Conservation (phyloP, 257 asterid species). For the Salvia miltiorrhiza region DNA sequence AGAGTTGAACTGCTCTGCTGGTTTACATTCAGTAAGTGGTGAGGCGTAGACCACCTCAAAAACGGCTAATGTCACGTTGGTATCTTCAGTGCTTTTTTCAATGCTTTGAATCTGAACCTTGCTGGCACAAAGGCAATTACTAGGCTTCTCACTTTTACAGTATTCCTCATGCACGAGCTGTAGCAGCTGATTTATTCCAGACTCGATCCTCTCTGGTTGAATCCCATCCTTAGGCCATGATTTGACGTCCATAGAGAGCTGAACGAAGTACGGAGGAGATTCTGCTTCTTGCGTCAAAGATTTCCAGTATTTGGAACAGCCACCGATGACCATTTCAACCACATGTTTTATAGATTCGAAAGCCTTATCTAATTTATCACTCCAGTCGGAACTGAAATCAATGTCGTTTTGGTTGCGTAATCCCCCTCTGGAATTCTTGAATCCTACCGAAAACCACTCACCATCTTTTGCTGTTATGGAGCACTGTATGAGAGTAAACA, state of each 20-base stretch:
- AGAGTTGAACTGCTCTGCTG: constrained; percentile 66
- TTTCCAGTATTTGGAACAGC: constrained; percentile 90
- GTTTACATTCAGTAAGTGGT: constrained; percentile 53
- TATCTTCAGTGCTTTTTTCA: constrained; percentile 65
- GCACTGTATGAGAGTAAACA: constrained; percentile 88
- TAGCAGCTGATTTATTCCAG: constrained; percentile 78
- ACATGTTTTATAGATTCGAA: constrained; percentile 38
- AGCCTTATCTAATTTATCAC: constrained; percentile 48
- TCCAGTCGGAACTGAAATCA: constrained; percentile 48
- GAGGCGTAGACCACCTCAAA: constrained; percentile 91
- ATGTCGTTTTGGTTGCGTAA: constrained; percentile 33
- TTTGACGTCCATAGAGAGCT: constrained; percentile 86
- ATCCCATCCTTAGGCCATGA: constrained; percentile 96
- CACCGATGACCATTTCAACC: constrained; percentile 40
- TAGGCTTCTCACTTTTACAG: constrained; percentile 58
- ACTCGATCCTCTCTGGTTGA: constrained; percentile 95
- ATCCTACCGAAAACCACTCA: constrained; percentile 80
- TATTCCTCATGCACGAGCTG: constrained; percentile 65
- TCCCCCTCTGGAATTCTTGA: constrained; percentile 45
- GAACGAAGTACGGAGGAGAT: constrained; percentile 97
- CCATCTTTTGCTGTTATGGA: constrained; percentile 98
- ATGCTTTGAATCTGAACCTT: constrained; percentile 92
- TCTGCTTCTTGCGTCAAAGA: constrained; percentile 98
- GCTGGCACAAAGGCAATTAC: constrained; percentile 70
- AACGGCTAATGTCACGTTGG: constrained; percentile 73